phyloP scores from a whole-genome alignment of 371 early-diverging fungal genomes.

The Syncephalastrum sp. region DNA sequence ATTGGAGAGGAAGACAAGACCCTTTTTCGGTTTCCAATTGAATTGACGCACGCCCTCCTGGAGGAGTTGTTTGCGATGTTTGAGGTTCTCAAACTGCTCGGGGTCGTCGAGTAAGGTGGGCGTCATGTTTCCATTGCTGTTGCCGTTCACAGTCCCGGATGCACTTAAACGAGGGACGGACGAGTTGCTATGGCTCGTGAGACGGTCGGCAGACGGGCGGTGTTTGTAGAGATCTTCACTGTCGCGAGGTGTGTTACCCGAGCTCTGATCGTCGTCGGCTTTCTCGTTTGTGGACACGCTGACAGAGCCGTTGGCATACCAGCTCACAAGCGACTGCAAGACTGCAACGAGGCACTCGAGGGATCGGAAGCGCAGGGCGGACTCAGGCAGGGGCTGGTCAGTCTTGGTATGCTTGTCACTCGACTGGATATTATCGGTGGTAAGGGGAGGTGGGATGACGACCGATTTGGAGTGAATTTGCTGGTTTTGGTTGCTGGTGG shows the following conservation, averaged over 20 bases:
- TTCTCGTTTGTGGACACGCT: conserved; percentile 35
- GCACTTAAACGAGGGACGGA: conserved; percentile 53
- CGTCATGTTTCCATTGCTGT: conserved; percentile 29
- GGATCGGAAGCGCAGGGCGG: conserved; percentile 49
- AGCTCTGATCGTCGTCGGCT: conserved; percentile 27
- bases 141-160: conserved; percentile 24
- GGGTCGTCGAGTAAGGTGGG: conserved; percentile 65
- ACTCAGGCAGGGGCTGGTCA: conserved; percentile 36
- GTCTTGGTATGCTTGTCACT: conserved; percentile 49
- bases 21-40: conserved; percentile 91
- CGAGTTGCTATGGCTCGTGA: conserved; percentile 33
- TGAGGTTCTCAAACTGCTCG: conserved; percentile 72
- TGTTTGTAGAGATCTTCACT: conserved; percentile 31
- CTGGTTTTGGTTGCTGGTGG: conserved; percentile 14
- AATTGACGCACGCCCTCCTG: conserved; percentile 80
- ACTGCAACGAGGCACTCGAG: conserved; percentile 58
- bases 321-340: conserved; percentile 48
- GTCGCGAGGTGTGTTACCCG: conserved; percentile 35
- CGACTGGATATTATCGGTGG: conserved; percentile 43
- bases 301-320: conserved; percentile 52
- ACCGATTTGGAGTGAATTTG: conserved; percentile 24
- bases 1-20: conserved; percentile 71
- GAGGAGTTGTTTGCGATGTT: conserved; percentile 78
- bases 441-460: conserved; percentile 50
- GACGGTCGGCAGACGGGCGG: conserved; percentile 16